Conservation (phyloP, 441 rosid genomes). For the Rhodomyrtus psidioides region DNA sequence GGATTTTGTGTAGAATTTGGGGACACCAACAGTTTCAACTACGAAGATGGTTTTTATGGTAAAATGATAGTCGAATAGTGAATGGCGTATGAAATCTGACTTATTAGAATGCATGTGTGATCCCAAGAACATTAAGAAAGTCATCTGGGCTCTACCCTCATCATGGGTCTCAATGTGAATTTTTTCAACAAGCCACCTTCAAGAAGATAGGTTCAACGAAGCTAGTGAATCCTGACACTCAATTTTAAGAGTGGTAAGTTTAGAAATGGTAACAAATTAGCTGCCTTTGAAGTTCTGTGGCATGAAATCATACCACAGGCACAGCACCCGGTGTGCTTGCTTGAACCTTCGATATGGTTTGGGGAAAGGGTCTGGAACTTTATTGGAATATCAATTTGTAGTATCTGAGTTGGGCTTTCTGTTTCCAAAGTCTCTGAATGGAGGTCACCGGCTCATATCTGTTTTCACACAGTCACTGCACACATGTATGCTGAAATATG, state of each 20-base stretch:
- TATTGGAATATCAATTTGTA: not conserved
- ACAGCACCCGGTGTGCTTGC: not conserved
- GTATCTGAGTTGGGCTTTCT: not conserved
- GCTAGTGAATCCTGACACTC: not conserved
- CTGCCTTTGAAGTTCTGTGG: not conserved
- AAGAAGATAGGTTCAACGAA: not conserved
- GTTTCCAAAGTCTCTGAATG: not conserved
- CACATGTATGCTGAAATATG: not conserved
- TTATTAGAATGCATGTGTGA: not conserved
- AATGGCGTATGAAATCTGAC: not conserved
- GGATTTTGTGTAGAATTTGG: not conserved
- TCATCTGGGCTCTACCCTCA: not conserved
- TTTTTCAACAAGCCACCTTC: not conserved
- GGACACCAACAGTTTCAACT: not conserved
- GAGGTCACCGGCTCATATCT: not conserved
- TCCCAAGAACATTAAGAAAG: not conserved
- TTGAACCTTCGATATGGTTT: not conserved
- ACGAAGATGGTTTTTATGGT: not conserved
- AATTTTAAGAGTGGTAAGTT: not conserved
- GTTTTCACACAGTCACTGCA: not conserved
- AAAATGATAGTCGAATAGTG: not conserved
- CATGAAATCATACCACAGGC: not conserved
- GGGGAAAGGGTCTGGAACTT: not conserved
- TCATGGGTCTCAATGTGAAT: not conserved
- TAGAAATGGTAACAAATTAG: not conserved